These are phyloP conservation scores for Colletotrichum chrysophilum DNA, from an alignment of 2,329 filamentous ascomycete species.

Conservation along the genomic window DNA sequence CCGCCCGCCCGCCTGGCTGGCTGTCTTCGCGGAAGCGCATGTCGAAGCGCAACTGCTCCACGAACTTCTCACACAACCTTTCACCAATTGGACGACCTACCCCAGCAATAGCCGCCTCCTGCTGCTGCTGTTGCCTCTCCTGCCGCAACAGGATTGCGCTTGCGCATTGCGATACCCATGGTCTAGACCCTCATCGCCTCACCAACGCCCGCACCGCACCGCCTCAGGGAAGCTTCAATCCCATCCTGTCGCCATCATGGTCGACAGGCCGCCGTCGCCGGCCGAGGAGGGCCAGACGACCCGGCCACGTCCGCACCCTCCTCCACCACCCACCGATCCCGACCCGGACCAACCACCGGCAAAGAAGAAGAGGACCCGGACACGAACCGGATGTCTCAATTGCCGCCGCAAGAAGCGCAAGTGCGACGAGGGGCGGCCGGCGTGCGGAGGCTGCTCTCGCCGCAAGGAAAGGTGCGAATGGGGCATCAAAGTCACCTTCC, in stretches of 20 bases:
- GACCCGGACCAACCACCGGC: conserved; percentile 4
- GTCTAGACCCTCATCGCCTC: background rate
- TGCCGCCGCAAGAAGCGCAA: conserved; percentile 44
- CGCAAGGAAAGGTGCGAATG: conserved; percentile 38
- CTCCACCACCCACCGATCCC: background rate
- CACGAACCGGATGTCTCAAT: conserved; percentile 41
- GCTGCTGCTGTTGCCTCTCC: background rate
- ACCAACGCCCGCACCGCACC: background rate
- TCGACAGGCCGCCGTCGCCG: background rate
- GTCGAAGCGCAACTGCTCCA: conserved; percentile 20
- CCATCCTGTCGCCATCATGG: background rate
- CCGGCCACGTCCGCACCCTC: background rate
- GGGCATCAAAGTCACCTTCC: conserved; percentile 42
- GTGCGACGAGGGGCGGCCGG: conserved; percentile 39
- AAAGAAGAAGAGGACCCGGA: conserved; percentile 34
- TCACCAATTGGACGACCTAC: background rate
- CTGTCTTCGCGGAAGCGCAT: background rate
- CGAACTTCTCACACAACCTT: background rate
- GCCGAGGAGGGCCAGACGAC: background rate
- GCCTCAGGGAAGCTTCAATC: background rate
- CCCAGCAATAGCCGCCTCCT: background rate
- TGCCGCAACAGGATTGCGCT: background rate
- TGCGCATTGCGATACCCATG: conserved; percentile 1
- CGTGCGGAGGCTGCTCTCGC: conserved; percentile 38
- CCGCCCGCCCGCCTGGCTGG: background rate